Percentiles rank a stretch among this genome's conserved stretches.
phyloP scores from a whole-genome alignment of 208 protist species.

The Leishmania lainsoni region DNA sequence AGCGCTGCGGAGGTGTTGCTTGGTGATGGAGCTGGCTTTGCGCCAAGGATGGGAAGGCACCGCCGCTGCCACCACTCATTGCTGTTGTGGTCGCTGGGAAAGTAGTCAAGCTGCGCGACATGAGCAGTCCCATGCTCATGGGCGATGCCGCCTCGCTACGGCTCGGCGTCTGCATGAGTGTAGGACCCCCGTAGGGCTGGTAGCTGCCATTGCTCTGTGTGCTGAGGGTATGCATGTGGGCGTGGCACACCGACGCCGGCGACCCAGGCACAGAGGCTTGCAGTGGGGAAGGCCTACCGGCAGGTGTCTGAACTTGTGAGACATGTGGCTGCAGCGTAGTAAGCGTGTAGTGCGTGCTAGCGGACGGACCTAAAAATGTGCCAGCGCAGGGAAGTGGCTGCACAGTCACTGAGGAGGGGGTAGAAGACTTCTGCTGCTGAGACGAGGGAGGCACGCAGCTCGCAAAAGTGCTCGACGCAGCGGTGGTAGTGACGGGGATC shows the following conservation, averaged over 20 bases:
- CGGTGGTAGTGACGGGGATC: not conserved
- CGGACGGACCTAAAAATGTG: not conserved
- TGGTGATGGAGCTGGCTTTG: conserved; percentile 11
- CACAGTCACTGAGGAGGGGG: not conserved
- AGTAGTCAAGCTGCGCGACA: conserved; percentile 15
- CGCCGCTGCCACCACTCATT: not conserved
- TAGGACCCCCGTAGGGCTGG: not conserved
- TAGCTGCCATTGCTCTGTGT: conserved; percentile 14
- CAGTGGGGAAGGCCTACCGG: conserved; percentile 6
- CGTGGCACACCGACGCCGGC: conserved; percentile 12
- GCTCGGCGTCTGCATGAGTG: conserved; percentile 20
- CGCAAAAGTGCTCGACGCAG: not conserved
- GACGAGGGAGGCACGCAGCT: not conserved
- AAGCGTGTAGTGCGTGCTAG: not conserved
- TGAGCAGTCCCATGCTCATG: conserved; percentile 10
- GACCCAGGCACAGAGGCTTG: conserved; percentile 4
- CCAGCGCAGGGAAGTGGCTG: not conserved
- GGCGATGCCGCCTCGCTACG: conserved; percentile 20
- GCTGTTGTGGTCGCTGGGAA: not conserved
- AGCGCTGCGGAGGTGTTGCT: conserved; percentile 7
- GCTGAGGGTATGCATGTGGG: conserved; percentile 17
- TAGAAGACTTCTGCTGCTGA: conserved; percentile 7
- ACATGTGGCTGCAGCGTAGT: not conserved
- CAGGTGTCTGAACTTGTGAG: not conserved
- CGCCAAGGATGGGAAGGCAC: not conserved